These are phyloP conservation scores for Oleoguttula mirabilis DNA, from an alignment of 495 filamentous ascomycete species.

Conservation along the genomic window DNA sequence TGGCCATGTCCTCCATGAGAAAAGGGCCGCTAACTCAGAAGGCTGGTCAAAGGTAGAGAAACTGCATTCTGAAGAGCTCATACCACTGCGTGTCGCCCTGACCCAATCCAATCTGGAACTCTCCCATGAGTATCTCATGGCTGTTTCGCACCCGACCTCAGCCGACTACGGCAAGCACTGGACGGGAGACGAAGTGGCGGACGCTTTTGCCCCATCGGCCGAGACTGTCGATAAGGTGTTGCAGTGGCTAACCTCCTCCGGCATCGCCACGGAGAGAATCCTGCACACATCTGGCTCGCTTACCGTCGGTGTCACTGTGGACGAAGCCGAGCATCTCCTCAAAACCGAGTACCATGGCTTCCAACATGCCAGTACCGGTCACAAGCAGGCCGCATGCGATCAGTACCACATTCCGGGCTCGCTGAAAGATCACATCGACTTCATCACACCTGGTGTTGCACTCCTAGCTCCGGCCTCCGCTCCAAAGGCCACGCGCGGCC, in stretches of 20 bases:
- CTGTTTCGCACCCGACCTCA: conserved; percentile 10
- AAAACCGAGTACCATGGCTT: conserved; percentile 11
- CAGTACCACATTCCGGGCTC: conserved; percentile 17
- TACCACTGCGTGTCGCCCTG: conserved; percentile 6
- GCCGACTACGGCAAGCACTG: conserved; percentile 10
- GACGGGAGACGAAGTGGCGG: conserved; percentile 5
- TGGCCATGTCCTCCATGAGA: conserved; percentile 10
- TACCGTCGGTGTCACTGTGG: conserved; percentile 1
- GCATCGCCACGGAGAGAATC: not conserved
- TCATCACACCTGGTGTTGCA: conserved; percentile 33
- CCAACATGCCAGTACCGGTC: conserved; percentile 4
- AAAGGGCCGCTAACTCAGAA: not conserved
- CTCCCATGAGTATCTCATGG: conserved; percentile 9
- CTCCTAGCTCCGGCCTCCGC: conserved; percentile 8
- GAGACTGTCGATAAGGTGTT: not conserved
- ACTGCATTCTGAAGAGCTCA: not conserved
- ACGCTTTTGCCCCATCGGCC: conserved; percentile 2
- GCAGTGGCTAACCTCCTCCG: not conserved
- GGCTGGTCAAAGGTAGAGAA: not conserved
- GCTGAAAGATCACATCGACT: conserved; percentile 25
- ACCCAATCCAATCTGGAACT: conserved; percentile 8
- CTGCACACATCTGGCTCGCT: conserved; percentile 4
- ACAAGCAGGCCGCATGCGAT: conserved; percentile 7
- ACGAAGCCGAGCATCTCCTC: conserved; percentile 8
- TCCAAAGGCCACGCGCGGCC: not conserved